A percentile compares a stretch with the other conserved stretches of the same genome.
phyloP scores from a whole-genome alignment of 371 early-diverging fungal genomes.

The Saksenaea vasiformis region DNA sequence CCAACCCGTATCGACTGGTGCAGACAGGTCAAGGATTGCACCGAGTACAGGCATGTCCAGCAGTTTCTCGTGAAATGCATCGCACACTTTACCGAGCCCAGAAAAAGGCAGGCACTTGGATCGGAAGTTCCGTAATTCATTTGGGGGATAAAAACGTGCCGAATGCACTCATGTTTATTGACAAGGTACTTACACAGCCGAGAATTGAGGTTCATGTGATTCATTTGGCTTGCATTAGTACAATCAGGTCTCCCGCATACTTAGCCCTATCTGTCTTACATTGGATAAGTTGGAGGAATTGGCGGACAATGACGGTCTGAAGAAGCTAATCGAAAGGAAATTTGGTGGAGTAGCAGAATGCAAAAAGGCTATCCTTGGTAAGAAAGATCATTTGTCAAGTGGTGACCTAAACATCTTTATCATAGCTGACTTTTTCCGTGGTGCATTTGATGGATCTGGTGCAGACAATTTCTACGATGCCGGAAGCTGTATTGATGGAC shows the following conservation, averaged over 20 bases:
- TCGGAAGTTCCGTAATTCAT: conserved; percentile 94
- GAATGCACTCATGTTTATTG: conserved; percentile 95
- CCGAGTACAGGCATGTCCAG: conserved; percentile 82
- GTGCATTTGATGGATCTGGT: conserved; percentile 96
- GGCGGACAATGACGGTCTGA: conserved; percentile 57
- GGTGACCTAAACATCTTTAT: not conserved
- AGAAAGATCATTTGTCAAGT: not conserved
- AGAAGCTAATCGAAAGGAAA: conserved; percentile 63
- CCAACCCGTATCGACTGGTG: conserved; percentile 80
- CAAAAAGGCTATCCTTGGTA: conserved; percentile 70
- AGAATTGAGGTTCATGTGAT: not conserved
- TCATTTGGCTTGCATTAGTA: conserved; percentile 54
- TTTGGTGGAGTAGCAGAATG: conserved; percentile 69
- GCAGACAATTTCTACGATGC: conserved; percentile 95
- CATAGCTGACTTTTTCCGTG: conserved; percentile 88
- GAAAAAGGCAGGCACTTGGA: conserved; percentile 87
- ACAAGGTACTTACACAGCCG: conserved; percentile 59
- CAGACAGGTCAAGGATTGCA: conserved; percentile 98
- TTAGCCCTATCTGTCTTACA: conserved; percentile 83
- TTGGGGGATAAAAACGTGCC: conserved; percentile 93
- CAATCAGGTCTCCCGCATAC: conserved; percentile 93
- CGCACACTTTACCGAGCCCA: conserved; percentile 86
- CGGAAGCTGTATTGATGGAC: conserved; percentile 96
- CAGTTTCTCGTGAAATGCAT: conserved; percentile 86
- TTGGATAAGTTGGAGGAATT: conserved; percentile 72